Evolutionary conservation across 805 yeast genomes (phyloP).

Genomic region (Pichia manshurica): DNA sequence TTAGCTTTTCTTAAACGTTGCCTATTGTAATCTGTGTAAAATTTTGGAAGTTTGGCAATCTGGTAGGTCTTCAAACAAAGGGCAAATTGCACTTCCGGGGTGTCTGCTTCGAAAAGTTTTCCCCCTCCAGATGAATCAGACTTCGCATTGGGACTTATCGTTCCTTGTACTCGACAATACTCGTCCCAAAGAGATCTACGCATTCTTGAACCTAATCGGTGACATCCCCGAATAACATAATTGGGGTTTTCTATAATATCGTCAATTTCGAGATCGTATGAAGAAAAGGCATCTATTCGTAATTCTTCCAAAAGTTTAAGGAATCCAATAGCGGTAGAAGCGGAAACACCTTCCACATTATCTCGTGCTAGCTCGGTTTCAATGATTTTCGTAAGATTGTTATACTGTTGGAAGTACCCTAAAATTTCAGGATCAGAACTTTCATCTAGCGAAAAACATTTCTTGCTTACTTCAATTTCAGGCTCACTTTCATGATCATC

Average conservation of each 20-base stretch:
- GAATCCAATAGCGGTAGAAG: slow-evolving; percentile 1
- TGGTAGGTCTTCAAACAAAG: slow-evolving; percentile 6
- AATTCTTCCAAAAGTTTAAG: slow-evolving; percentile 8
- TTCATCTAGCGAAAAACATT: slow-evolving; percentile 5
- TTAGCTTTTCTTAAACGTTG: not conserved
- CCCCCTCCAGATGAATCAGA: too few species aligned
- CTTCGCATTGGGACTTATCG: too few species aligned
- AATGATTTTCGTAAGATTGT: not conserved
- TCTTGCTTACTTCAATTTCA: not conserved
- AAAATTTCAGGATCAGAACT: slow-evolving; percentile 9
- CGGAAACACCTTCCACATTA: not conserved
- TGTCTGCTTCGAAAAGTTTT: not conserved
- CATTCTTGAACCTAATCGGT: slow-evolving; percentile 15
- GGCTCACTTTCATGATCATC: not conserved
- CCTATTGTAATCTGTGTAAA: slow-evolving; percentile 22
- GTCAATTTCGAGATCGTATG: slow-evolving; percentile 19
- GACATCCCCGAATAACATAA: slow-evolving; percentile 13
- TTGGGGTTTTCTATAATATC: slow-evolving; percentile 20
- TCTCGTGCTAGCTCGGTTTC: too few species aligned
- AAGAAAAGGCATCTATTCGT: slow-evolving; percentile 14
- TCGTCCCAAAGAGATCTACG: slow-evolving; percentile 15
- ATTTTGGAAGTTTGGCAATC: slow-evolving; percentile 13
- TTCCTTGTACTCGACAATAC: slow-evolving; percentile 7
- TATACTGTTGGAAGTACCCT: not conserved
- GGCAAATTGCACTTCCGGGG: slow-evolving; percentile 12